These are phyloP conservation scores for Dothidotthia symphoricarpi DNA, from an alignment of 2,329 filamentous ascomycete genomes.

Conservation along the genomic window DNA sequence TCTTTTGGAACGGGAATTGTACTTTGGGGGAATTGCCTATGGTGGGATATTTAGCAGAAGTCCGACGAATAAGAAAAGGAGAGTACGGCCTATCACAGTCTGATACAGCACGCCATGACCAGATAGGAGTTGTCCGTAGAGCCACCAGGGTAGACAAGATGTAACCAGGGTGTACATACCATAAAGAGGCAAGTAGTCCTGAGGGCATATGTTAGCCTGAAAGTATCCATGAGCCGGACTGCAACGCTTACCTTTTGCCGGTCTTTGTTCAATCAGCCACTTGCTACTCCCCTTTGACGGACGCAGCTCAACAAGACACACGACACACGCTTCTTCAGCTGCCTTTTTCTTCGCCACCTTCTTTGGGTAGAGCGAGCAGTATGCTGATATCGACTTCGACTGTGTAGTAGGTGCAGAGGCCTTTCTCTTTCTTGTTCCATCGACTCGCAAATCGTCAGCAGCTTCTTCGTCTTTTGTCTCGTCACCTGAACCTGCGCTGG, in stretches of 20 bases:
- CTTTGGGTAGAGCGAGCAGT: slow-evolving; percentile 39
- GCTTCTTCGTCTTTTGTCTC: slow-evolving; percentile 9
- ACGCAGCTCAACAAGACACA: slow-evolving; percentile 32
- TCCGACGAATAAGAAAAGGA: not conserved
- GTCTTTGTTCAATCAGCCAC: slow-evolving; percentile 40
- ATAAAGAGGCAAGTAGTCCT: slow-evolving; percentile 30
- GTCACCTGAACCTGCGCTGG: slow-evolving; percentile 11
- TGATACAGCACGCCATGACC: no score
- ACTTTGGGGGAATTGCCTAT: slow-evolving; percentile 35
- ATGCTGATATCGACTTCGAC: slow-evolving; percentile 18
- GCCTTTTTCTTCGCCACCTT: slow-evolving; percentile 37
- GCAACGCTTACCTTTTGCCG: slow-evolving; percentile 31
- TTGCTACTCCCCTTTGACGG: slow-evolving; percentile 15
- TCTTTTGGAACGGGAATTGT: slow-evolving; percentile 17
- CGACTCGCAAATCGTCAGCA: not conserved
- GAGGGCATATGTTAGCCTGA: slow-evolving; percentile 1
- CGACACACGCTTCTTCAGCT: slow-evolving; percentile 33
- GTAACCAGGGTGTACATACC: slow-evolving; percentile 23
- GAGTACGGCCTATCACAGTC: no score
- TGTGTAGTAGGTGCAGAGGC: slow-evolving; percentile 4
- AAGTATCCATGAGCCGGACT: not conserved
- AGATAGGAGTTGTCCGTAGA: no score
- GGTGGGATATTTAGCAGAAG: not conserved
- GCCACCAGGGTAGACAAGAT: no score
- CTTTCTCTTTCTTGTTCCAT: slow-evolving; percentile 27